Evolutionary conservation across 139 green algal species (phyloP), one percentile per base, ranked within the genome.

Genomic region (Volvox reticuliferus): DNA sequence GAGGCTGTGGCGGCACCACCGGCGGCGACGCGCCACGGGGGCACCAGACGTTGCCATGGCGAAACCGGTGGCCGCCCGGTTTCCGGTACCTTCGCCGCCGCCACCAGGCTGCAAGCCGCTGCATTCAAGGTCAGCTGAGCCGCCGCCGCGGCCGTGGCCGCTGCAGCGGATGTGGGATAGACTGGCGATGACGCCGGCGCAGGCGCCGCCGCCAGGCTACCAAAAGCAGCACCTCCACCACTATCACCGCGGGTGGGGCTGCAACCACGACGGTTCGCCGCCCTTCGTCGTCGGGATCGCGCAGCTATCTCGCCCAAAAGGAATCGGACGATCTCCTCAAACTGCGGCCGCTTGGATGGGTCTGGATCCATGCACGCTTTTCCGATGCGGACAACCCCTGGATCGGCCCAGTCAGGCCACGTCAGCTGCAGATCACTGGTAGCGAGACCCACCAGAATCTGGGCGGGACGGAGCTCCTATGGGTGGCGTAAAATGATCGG

Each of bases 401-500:
- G 79, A 55, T 86, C 79, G 18, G 19, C 55, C 61, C 82, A 62
- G 6, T 62, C 30, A 19, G 82, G 82, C 82, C 82, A 87, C 0
- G 21, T 63, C 61, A 87, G 82, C 82, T 87, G 30, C 16, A 87
- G 82, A 17, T 87, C 82, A 13, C 82, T 55, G 17, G 44, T 87
- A 0, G 63, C 82, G 32, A 87, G 61, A 32, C 82, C 82, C 5
- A 87, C 82, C 18, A 87, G 82, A 61, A 87, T 28, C 82, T 87
- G 62, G 0, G 79, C 79, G 26, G 79, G 79, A 28, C 79, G 44
- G 20, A 86, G 44, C 22, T 71, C 79, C 79, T 82, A 30, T 20
- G 26, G 28, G 44, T 55, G 44, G 44, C 5, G 44, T 55, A 14
- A 55, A 55, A 9, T 5, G 44, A 55, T 9, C 44, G 44, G 44